These are phyloP conservation scores for Tulasnella sp. DNA, from an alignment of 768 basidiomycete species.

Conservation along the genomic window DNA sequence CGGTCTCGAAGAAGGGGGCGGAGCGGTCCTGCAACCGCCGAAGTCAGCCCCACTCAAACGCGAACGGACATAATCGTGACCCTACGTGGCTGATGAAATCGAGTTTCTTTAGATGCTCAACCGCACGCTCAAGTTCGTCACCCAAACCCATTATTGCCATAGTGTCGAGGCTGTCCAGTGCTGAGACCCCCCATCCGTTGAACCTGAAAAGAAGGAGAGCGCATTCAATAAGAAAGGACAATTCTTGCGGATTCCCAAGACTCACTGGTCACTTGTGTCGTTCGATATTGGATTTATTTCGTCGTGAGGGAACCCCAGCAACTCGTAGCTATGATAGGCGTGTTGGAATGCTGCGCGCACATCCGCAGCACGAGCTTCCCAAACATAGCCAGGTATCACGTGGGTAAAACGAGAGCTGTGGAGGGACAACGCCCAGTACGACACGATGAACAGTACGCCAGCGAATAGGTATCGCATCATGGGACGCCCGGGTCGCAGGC, in stretches of 20 bases:
- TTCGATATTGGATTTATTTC: constrained; percentile 25
- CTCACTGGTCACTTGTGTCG: constrained; percentile 21
- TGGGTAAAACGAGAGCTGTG: neutral
- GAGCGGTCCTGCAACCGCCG: neutral
- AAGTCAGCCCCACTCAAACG: neutral
- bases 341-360: constrained; percentile 25
- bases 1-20: constrained; percentile 33
- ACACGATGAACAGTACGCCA: neutral
- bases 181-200: constrained; percentile 31
- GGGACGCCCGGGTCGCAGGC: neutral
- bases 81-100: constrained; percentile 19
- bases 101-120: constrained; percentile 28
- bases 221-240: neutral
- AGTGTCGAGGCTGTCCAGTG: constrained; percentile 41
- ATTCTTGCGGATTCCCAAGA: neutral
- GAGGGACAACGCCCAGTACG: neutral
- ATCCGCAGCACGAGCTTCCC: constrained; percentile 22
- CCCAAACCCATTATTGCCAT: constrained; percentile 37
- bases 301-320: constrained; percentile 24
- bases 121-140: constrained; percentile 35
- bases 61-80: neutral
- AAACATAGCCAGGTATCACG: neutral
- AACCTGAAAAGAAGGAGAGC: constrained; percentile 18
- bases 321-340: constrained; percentile 26
- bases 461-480: neutral